Conservation (phyloP, 306 rosid genomes). For the Dalbergia oliveri region DNA sequence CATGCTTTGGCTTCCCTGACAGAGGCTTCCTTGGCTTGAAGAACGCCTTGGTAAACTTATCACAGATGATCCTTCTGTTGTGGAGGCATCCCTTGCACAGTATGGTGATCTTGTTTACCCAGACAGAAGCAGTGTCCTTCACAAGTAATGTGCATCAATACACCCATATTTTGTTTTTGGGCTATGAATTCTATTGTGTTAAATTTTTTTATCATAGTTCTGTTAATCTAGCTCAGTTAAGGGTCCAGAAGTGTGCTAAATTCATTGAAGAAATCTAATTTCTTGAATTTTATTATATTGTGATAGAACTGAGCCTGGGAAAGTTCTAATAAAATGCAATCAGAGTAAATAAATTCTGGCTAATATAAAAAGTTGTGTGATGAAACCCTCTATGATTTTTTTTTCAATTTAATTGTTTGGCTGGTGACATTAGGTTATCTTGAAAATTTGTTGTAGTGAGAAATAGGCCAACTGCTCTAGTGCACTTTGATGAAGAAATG, state of each 20-base stretch:
- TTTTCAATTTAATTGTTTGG: neutral
- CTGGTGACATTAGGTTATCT: neutral
- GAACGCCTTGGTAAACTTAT: slow-evolving; percentile 86
- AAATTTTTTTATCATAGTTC: neutral
- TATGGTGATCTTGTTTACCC: slow-evolving; percentile 93
- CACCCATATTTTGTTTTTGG: slow-evolving; percentile 39
- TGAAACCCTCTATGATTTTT: neutral
- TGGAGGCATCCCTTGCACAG: slow-evolving; percentile 83
- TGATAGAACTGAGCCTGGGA: slow-evolving; percentile 19
- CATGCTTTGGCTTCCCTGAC: slow-evolving; percentile 49
- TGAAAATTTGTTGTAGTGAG: neutral
- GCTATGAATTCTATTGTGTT: slow-evolving; percentile 3
- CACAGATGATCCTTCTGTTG: slow-evolving; percentile 82
- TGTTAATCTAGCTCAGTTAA: slow-evolving; percentile 7
- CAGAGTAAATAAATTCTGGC: slow-evolving; percentile 6
- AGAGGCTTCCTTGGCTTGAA: slow-evolving; percentile 83
- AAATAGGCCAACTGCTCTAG: slow-evolving; percentile 7
- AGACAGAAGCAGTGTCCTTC: slow-evolving; percentile 71
- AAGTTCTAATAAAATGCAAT: neutral
- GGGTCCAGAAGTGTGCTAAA: slow-evolving; percentile 24
- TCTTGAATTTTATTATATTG: slow-evolving; percentile 29
- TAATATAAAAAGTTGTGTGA: neutral
- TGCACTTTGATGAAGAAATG: slow-evolving; percentile 9
- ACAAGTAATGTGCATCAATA: slow-evolving; percentile 64
- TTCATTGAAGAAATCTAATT: neutral